Percentiles rank a stretch among this genome's conserved stretches.
Conservation (phyloP, 176 grass and related monocot genomes). For the Ananas comosus region DNA sequence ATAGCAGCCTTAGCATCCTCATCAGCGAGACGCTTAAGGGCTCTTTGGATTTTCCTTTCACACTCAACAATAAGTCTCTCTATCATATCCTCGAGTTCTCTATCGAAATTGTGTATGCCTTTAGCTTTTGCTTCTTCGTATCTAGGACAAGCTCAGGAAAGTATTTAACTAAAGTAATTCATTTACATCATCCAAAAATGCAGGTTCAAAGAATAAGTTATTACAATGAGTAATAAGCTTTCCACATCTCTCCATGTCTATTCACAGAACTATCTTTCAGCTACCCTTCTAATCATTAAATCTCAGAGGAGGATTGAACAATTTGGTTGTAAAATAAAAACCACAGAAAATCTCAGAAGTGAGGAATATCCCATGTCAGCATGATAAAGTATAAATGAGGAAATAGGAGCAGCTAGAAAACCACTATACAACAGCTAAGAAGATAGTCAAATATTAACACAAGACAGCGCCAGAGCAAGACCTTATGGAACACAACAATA, state of each 20-base stretch:
- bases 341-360: too few relatives aligned
- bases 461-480: too few relatives aligned
- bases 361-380: too few relatives aligned
- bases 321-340: background rate
- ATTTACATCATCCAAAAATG: conserved; percentile 11
- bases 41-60: conserved; percentile 94
- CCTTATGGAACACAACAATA: background rate
- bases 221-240: background rate
- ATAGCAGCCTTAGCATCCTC: conserved; percentile 92
- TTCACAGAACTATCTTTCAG: conserved; percentile 3
- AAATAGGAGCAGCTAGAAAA: too few relatives aligned
- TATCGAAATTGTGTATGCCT: conserved; percentile 74
- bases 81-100: conserved; percentile 79
- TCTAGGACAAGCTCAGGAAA: conserved; percentile 64
- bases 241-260: background rate
- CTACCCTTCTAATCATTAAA: background rate
- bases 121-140: conserved; percentile 87
- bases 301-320: background rate
- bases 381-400: too few relatives aligned
- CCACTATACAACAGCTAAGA: too few relatives aligned
- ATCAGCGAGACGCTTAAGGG: conserved; percentile 76
- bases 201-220: background rate
- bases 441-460: too few relatives aligned
- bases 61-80: conserved; percentile 94
- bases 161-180: background rate